Evolutionary conservation across 2,329 filamentous ascomycete genomes (phyloP), one percentile per base, ranked within the genome.

Genomic region (Scytalidium sp.): DNA sequence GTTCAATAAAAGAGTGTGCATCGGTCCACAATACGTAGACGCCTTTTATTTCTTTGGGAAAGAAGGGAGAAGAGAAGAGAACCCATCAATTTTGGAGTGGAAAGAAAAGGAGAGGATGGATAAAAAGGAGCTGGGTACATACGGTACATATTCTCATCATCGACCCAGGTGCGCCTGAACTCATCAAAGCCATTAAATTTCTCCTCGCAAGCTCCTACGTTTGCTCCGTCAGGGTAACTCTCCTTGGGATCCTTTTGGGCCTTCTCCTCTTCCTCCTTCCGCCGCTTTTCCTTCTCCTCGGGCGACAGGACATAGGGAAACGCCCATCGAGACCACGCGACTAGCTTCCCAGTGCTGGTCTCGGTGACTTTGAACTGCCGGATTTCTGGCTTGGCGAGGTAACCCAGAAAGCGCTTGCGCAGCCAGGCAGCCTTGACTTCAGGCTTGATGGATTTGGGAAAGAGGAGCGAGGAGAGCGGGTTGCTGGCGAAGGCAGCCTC

Each of bases 281-380:
- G 21, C 5, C 10, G 46, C 17, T 41, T 15, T 25, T 29, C 41
- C 19, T 56, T 51, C 27, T 60, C 53, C 22, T 49, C 51, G 5
- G 46, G 41, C 15, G 50, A 65, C 19, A 60, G 56, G 0, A 51
- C 58, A 46, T 62, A 47, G 15, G 70, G 69, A 13, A 65, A 62
- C 13, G 59, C 57, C 66, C 66, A 72, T n/a, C 69, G 56, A 2
- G 60, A 49, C 25, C 63, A 69, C 9, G 67, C 65, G 11, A 62
- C 64, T 5, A 68, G 47, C 7, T 61, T 56, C 2, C 61, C 63
- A 6, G 53, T 63, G 10, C 41, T 27, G 1, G 25, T 44, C 46
- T 71, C 63, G 25, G 57, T 55, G 21, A 71, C 51, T 50, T 70
- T 68, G 56, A 65, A 70, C 50, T 63, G 59, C 3, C 61, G 61